A percentile compares a stretch with the other conserved stretches of the same genome.
phyloP scores from a whole-genome alignment of 176 grass and related monocot genomes.

The Aegilops bicornis region DNA sequence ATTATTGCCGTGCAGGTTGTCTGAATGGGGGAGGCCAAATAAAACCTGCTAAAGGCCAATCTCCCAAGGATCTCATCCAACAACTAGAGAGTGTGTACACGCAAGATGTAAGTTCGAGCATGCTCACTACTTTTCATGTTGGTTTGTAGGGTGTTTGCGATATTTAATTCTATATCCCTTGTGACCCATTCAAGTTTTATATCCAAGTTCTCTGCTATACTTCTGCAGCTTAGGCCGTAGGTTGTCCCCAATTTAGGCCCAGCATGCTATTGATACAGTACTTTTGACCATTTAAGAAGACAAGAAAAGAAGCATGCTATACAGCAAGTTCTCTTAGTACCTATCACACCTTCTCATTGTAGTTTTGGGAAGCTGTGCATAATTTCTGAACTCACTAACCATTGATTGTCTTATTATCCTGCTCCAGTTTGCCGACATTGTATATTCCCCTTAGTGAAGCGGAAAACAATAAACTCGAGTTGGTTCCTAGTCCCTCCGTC shows the following conservation, averaged over 20 bases:
- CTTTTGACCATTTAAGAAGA: not conserved
- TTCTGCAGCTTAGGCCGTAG: not conserved
- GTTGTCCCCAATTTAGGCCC: not conserved
- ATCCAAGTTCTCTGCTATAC: not conserved
- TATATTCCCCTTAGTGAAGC: not conserved
- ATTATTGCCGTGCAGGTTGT: constrained; percentile 54
- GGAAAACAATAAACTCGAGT: not conserved
- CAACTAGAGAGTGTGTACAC: constrained; percentile 70
- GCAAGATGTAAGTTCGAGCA: constrained; percentile 79
- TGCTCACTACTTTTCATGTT: constrained; percentile 9
- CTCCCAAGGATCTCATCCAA: constrained; percentile 81
- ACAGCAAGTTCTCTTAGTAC: not conserved
- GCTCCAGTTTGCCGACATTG: not conserved
- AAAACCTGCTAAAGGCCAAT: constrained; percentile 76
- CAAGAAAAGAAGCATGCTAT: not conserved
- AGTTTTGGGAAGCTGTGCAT: not conserved
- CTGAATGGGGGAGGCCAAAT: constrained; percentile 95
- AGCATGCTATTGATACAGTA: not conserved
- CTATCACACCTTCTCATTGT: not conserved
- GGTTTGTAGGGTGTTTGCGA: not conserved
- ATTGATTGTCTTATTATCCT: constrained; percentile 3
- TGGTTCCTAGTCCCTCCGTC: not conserved
- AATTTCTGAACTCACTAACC: not conserved
- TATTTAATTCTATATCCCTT: not conserved
- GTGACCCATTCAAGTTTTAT: not conserved